phyloP scores from a whole-genome alignment of 2,329 filamentous ascomycete genomes.

The Paracoccidioides lutzii region DNA sequence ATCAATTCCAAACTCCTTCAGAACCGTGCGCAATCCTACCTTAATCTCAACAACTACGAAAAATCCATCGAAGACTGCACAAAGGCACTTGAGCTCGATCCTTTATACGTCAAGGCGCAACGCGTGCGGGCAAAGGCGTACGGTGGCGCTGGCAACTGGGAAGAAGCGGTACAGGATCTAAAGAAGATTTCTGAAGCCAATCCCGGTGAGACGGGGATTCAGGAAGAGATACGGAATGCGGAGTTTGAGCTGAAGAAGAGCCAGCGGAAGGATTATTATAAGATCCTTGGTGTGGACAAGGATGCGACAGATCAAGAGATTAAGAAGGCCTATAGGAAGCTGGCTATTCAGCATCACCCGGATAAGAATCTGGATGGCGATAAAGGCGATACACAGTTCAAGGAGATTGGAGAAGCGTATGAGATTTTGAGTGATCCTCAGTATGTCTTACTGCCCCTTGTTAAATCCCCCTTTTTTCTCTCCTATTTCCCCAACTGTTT shows the following conservation, averaged over 20 bases:
- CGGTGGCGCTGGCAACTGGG: conserved; percentile 77
- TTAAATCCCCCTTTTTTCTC: conserved; percentile 2
- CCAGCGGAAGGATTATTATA: conserved; percentile 96
- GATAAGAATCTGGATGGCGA: conserved; percentile 89
- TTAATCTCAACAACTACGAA: conserved; percentile 67
- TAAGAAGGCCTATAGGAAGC: conserved; percentile 93
- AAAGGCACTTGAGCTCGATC: conserved; percentile 67
- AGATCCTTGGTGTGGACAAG: conserved; percentile 82
- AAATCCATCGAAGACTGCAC: conserved; percentile 78
- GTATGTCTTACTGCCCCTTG: conserved; percentile 41
- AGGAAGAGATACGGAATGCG: conserved; percentile 74
- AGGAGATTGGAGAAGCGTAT: conserved; percentile 95
- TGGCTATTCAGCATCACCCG: conserved; percentile 87
- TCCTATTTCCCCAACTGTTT: conserved; percentile 7
- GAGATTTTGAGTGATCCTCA: conserved; percentile 89
- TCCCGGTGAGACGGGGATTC: conserved; percentile 65
- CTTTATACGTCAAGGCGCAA: conserved; percentile 75
- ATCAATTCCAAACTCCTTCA: conserved; percentile 92
- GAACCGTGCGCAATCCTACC: conserved; percentile 77
- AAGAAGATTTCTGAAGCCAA: conserved; percentile 75
- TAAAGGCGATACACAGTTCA: conserved; percentile 75
- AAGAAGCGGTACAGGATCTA: conserved; percentile 77
- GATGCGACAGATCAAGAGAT: conserved; percentile 72
- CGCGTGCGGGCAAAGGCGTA: conserved; percentile 89
- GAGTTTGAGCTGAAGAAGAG: conserved; percentile 97